These are phyloP conservation scores for Ceratocystiopsis brevicomis DNA, from an alignment of 2,329 filamentous ascomycete genomes.

Conservation along the genomic window DNA sequence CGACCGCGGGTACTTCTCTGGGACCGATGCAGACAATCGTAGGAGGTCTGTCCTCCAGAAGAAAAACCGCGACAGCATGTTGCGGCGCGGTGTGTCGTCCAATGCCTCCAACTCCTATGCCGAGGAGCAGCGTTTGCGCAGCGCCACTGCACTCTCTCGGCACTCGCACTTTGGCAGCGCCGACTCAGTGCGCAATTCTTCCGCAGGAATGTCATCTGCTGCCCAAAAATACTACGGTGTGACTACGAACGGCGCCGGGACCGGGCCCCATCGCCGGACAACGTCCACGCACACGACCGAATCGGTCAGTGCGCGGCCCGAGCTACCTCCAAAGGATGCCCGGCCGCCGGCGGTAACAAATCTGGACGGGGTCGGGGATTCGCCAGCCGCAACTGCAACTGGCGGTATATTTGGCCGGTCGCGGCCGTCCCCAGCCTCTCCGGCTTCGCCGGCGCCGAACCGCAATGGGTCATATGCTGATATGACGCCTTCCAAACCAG, in stretches of 20 bases:
- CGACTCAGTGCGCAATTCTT: conserved; percentile 47
- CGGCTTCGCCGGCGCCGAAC: conserved; percentile 22
- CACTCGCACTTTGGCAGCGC: conserved; percentile 66
- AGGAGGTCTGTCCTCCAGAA: conserved; percentile 62
- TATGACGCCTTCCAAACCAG: conserved; percentile 27
- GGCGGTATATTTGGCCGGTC: too few relatives aligned
- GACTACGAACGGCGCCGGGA: conserved; percentile 16
- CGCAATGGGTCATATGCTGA: conserved; percentile 30
- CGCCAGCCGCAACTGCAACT: too few relatives aligned
- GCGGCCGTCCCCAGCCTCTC: too few relatives aligned
- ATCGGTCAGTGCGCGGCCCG: conserved; percentile 25
- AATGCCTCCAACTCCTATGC: conserved; percentile 29
- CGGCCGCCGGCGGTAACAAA: conserved; percentile 40
- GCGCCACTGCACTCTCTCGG: conserved; percentile 44
- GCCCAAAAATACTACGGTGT: conserved; percentile 52
- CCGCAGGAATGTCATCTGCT: conserved; percentile 34
- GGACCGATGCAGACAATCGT: conserved; percentile 55
- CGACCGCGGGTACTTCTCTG: conserved; percentile 86
- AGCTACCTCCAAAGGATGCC: conserved; percentile 32
- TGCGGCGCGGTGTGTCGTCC: conserved; percentile 2
- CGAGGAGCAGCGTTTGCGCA: conserved; percentile 52
- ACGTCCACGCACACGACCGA: conserved; percentile 41
- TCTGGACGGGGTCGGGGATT: conserved; percentile 25
- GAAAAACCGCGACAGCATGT: conserved; percentile 52
- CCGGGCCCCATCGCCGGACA: conserved; percentile 35